A percentile compares a stretch with the other conserved stretches of the same genome.
Conservation (phyloP, 1,284 basidiomycete genomes). For the Grifola frondosa region DNA sequence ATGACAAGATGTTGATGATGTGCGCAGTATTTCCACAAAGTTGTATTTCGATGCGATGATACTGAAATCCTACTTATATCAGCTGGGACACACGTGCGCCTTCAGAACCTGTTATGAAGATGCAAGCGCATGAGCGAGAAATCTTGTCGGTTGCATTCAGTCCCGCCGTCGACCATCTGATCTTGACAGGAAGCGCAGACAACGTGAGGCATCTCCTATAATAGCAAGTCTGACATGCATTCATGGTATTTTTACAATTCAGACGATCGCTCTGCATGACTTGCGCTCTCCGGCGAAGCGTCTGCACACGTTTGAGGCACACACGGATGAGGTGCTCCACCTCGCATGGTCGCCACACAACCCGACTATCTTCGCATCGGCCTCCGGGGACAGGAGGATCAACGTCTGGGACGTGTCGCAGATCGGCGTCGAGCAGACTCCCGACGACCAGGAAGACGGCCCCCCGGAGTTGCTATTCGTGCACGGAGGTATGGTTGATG, state of each 20-base stretch:
- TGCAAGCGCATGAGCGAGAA: constrained; percentile 89
- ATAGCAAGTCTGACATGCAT: background rate
- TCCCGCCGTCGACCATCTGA: constrained; percentile 79
- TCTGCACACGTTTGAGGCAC: constrained; percentile 90
- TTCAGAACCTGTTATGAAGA: constrained; percentile 66
- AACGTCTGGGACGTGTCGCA: constrained; percentile 95
- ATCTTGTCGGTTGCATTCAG: constrained; percentile 92
- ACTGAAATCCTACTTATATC: constrained; percentile 1
- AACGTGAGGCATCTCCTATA: constrained; percentile 52
- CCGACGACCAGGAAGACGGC: constrained; percentile 97
- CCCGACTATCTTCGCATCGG: constrained; percentile 88
- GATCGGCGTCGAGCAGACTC: constrained; percentile 95
- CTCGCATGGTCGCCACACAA: constrained; percentile 95
- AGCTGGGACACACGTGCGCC: constrained; percentile 93
- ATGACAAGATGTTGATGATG: constrained; percentile 94
- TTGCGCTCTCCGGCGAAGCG: constrained; percentile 79
- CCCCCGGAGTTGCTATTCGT: constrained; percentile 92
- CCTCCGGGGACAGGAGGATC: constrained; percentile 88
- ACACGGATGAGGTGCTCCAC: constrained; percentile 94
- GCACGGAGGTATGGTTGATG: constrained; percentile 68
- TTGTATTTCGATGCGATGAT: no score
- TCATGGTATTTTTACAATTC: constrained; percentile 5
- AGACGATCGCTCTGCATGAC: constrained; percentile 93
- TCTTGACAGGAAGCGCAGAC: constrained; percentile 93
- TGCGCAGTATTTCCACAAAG: constrained; percentile 39